Percentiles rank a stretch among this genome's conserved stretches.
Evolutionary conservation across 768 basidiomycete species (phyloP).

Genomic region (Lanmaoa pseudosensibilis): DNA sequence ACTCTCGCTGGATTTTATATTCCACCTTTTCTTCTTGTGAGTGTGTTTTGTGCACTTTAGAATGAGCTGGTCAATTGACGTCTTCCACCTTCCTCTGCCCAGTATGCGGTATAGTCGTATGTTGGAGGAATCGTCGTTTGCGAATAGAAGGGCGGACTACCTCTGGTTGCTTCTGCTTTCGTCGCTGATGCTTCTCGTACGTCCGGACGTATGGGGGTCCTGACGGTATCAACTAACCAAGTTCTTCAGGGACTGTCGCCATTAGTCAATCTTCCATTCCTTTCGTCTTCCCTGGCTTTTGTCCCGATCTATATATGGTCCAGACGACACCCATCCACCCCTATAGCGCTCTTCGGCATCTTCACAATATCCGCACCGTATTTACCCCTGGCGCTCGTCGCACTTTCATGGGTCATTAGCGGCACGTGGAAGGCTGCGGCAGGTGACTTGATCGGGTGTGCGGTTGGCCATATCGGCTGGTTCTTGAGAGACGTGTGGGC

Average conservation of each 20-base stretch:
- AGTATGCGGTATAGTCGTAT: slow-evolving; percentile 97
- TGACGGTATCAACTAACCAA: neutral
- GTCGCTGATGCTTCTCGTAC: slow-evolving; percentile 80
- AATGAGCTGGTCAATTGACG: neutral
- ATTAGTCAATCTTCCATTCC: slow-evolving; percentile 87
- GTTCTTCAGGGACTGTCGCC: slow-evolving; percentile 69
- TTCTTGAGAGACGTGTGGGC: slow-evolving; percentile 85
- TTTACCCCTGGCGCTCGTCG: slow-evolving; percentile 88
- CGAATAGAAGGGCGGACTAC: slow-evolving; percentile 89
- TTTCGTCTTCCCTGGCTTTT: slow-evolving; percentile 90
- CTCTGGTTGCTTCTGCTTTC: slow-evolving; percentile 91
- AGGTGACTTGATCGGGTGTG: slow-evolving; percentile 80
- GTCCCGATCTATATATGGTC: slow-evolving; percentile 98
- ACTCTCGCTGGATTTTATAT: slow-evolving; percentile 90
- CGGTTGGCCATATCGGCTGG: slow-evolving; percentile 85
- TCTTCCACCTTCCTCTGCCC: neutral
- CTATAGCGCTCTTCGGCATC: slow-evolving; percentile 94
- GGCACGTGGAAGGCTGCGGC: slow-evolving; percentile 84
- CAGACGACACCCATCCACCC: slow-evolving; percentile 87
- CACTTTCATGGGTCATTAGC: slow-evolving; percentile 78
- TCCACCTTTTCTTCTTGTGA: slow-evolving; percentile 99
- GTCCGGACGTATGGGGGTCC: slow-evolving; percentile 20
- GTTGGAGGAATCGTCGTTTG: slow-evolving; percentile 95
- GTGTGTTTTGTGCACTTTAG: slow-evolving; percentile 30
- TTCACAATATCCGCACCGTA: slow-evolving; percentile 96